Conservation (phyloP, 306 rosid genomes). For the Prunus fruticosa region DNA sequence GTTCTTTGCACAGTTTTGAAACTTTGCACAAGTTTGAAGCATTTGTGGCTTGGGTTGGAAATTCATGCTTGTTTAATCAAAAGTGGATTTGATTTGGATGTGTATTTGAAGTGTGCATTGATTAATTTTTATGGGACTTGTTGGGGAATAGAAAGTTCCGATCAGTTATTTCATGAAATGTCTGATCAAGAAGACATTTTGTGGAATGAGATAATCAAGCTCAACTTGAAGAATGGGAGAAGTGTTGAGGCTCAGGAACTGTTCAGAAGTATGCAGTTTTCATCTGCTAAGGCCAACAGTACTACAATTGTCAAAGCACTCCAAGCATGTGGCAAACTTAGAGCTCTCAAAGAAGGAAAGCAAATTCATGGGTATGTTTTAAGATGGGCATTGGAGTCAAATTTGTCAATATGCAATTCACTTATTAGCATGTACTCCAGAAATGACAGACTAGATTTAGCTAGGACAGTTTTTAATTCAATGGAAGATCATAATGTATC, state of each 20-base stretch:
- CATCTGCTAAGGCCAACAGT: slow-evolving; percentile 37
- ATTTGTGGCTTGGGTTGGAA: slow-evolving; percentile 47
- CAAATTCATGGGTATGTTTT: slow-evolving; percentile 74
- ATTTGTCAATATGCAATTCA: slow-evolving; percentile 56
- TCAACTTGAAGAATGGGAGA: slow-evolving; percentile 53
- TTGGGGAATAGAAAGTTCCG: slow-evolving; percentile 48
- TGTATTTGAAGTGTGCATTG: slow-evolving; percentile 53
- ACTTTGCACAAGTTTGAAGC: slow-evolving; percentile 42
- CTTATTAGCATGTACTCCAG: slow-evolving; percentile 68
- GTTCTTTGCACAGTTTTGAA: slow-evolving; percentile 51
- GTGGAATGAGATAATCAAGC: slow-evolving; percentile 63
- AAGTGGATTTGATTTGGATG: slow-evolving; percentile 53
- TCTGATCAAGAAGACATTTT: slow-evolving; percentile 40
- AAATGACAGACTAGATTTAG: slow-evolving; percentile 41
- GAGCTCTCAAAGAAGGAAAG: slow-evolving; percentile 65
- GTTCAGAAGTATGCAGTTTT: slow-evolving; percentile 45
- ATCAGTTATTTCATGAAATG: slow-evolving; percentile 51
- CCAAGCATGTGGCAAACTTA: slow-evolving; percentile 67
- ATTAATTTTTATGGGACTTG: slow-evolving; percentile 53
- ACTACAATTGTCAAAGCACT: slow-evolving; percentile 48
- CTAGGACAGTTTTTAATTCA: slow-evolving; percentile 51
- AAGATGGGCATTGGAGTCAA: slow-evolving; percentile 35
- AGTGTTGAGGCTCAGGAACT: slow-evolving; percentile 45
- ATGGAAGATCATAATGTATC: slow-evolving; percentile 46
- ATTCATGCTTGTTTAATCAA: slow-evolving; percentile 58